Evolutionary conservation across 306 rosid genomes (phyloP).

Genomic region (Pyrus pyrifolia): DNA sequence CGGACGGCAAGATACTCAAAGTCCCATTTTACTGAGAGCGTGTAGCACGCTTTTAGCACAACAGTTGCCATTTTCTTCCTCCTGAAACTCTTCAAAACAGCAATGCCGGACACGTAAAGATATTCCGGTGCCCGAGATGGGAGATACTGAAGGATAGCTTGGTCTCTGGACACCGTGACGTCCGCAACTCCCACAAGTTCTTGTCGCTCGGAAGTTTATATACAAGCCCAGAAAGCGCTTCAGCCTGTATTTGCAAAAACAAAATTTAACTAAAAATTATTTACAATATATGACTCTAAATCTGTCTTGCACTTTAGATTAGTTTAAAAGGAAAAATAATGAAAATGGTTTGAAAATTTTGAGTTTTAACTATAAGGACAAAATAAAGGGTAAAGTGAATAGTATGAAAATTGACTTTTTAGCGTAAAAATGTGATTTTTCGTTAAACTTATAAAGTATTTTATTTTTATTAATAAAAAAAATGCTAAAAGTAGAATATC

Average conservation of each 20-base stretch:
- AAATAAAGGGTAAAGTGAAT: no score
- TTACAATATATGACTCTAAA: not conserved
- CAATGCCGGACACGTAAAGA: conserved; percentile 77
- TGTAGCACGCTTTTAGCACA: conserved; percentile 63
- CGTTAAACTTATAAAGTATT: not conserved
- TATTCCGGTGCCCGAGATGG: conserved; percentile 56
- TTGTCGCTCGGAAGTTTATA: conserved; percentile 13
- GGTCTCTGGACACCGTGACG: conserved; percentile 57
- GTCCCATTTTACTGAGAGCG: conserved; percentile 60
- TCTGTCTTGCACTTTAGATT: not conserved
- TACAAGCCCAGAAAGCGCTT: conserved; percentile 71
- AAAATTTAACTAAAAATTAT: not conserved
- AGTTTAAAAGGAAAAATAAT: not conserved
- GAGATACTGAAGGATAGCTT: conserved; percentile 42
- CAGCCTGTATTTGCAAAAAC: conserved; percentile 41
- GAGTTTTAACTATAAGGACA: no score
- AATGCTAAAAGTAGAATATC: not conserved
- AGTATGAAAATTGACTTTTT: no score
- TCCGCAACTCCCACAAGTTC: conserved; percentile 70
- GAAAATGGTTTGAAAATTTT: no score
- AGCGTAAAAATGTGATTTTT: no score
- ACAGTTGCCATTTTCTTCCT: conserved; percentile 66
- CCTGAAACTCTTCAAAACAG: conserved; percentile 61
- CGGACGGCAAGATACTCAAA: conserved; percentile 56
- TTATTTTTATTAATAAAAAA: not conserved